These are phyloP conservation scores for Ceratocystis cacaofunesta DNA, from an alignment of 2,329 filamentous ascomycete genomes.

Conservation along the genomic window DNA sequence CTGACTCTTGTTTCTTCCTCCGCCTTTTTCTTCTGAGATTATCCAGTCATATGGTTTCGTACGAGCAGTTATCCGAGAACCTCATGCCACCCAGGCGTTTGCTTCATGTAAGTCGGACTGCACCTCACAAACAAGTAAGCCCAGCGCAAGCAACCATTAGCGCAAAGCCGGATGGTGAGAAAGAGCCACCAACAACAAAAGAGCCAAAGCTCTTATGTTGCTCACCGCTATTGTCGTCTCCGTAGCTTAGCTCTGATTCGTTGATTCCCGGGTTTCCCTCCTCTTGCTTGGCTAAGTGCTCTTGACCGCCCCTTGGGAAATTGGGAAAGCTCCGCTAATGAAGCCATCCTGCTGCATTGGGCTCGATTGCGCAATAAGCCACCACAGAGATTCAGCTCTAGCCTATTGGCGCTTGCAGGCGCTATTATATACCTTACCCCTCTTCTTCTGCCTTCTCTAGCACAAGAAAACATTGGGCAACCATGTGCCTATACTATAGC, in stretches of 20 bases:
- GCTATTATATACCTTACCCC: neutral
- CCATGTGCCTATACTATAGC: neutral
- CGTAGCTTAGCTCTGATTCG: neutral
- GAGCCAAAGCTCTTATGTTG: neutral
- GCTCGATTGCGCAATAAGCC: neutral
- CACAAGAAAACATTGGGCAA: neutral
- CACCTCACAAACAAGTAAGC: neutral
- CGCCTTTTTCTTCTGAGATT: neutral
- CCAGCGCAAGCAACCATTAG: neutral
- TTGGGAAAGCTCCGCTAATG: neutral
- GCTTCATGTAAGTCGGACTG: neutral
- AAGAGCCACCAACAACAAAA: neutral
- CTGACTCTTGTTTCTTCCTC: neutral
- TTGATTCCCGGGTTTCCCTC: too few relatives aligned
- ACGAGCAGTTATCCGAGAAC: neutral
- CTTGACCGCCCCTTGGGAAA: conserved; percentile 1
- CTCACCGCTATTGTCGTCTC: neutral
- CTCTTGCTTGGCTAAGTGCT: neutral
- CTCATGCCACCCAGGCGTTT: neutral
- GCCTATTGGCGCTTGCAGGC: neutral
- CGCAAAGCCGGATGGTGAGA: neutral
- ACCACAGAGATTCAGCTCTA: neutral
- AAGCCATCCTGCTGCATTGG: neutral
- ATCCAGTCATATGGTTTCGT: neutral
- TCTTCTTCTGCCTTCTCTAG: neutral